A percentile compares a stretch with the other conserved stretches of the same genome.
phyloP scores from a whole-genome alignment of 208 protist species.

The Lotmaria passim region DNA sequence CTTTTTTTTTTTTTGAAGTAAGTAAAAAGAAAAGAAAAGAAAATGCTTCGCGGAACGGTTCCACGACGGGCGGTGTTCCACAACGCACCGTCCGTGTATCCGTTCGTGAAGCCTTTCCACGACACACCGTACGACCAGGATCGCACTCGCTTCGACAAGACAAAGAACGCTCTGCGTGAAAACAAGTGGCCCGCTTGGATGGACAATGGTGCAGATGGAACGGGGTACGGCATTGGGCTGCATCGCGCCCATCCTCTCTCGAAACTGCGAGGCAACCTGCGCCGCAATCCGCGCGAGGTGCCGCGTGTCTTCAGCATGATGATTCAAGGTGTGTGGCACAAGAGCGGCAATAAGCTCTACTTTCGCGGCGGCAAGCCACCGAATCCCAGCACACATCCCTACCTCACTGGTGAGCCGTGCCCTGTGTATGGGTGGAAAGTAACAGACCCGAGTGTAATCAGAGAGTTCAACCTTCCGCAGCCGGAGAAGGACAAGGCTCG shows the following conservation, averaged over 20 bases:
- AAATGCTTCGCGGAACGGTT: conserved; percentile 25
- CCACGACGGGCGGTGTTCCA: conserved; percentile 71
- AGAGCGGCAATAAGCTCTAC: conserved; percentile 88
- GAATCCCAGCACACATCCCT: conserved; percentile 88
- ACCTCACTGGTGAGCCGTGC: conserved; percentile 90
- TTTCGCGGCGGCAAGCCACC: conserved; percentile 90
- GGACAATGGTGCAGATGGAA: conserved; percentile 86
- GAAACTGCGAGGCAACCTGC: conserved; percentile 78
- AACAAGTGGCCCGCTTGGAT: conserved; percentile 87
- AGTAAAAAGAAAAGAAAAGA: too few relatives aligned
- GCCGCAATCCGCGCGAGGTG: conserved; percentile 56
- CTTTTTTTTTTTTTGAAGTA: conserved; percentile 13
- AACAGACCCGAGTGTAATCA: conserved; percentile 78
- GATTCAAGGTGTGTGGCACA: conserved; percentile 92
- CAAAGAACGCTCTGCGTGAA: conserved; percentile 36
- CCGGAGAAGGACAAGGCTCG: conserved; percentile 70
- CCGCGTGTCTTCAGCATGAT: conserved; percentile 88
- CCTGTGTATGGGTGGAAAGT: conserved; percentile 91
- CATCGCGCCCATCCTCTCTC: conserved; percentile 85
- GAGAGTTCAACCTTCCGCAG: conserved; percentile 81
- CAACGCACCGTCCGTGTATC: conserved; percentile 85
- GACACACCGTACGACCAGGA: conserved; percentile 90
- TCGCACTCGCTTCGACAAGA: conserved; percentile 57
- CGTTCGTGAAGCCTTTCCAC: conserved; percentile 87
- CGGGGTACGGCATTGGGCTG: conserved; percentile 87